Conservation (phyloP, 768 basidiomycete species). For the Boletus speciosus region DNA sequence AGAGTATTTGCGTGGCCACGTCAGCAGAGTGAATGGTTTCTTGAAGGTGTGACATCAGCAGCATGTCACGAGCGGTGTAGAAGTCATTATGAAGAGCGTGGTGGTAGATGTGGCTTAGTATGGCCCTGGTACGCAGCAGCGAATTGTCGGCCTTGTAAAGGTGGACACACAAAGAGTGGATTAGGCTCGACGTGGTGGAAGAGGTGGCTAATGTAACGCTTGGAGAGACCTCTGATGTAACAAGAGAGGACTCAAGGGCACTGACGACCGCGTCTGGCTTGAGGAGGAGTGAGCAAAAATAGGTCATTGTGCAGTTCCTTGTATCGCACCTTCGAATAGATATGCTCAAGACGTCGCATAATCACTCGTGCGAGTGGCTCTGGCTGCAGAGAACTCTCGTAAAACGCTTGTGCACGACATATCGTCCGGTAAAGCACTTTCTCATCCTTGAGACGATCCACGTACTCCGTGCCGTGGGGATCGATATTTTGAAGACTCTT, state of each 20-base stretch:
- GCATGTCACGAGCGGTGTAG: slow-evolving; percentile 95
- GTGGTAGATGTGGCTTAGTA: slow-evolving; percentile 97
- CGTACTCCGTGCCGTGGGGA: slow-evolving; percentile 98
- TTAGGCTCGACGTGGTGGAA: slow-evolving; percentile 65
- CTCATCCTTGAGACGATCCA: slow-evolving; percentile 95
- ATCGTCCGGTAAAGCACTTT: slow-evolving; percentile 91
- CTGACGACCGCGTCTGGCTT: slow-evolving; percentile 92
- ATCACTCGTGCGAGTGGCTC: slow-evolving; percentile 85
- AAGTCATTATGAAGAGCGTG: slow-evolving; percentile 96
- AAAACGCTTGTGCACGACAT: slow-evolving; percentile 87
- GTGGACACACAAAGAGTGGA: slow-evolving; percentile 85
- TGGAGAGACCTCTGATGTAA: slow-evolving; percentile 57
- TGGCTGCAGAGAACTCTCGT: slow-evolving; percentile 72
- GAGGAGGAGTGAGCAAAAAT: slow-evolving; percentile 9
- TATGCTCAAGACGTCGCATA: slow-evolving; percentile 95
- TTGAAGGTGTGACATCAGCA: slow-evolving; percentile 98
- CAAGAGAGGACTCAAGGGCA: slow-evolving; percentile 75
- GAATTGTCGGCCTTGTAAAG: slow-evolving; percentile 92
- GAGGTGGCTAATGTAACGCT: slow-evolving; percentile 54
- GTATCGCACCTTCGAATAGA: slow-evolving; percentile 84
- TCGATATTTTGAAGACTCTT: slow-evolving; percentile 97
- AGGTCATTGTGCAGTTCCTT: neutral
- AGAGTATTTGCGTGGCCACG: slow-evolving; percentile 94
- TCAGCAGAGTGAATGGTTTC: slow-evolving; percentile 96
- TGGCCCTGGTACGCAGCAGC: slow-evolving; percentile 90